phyloP scores from a whole-genome alignment of 495 filamentous ascomycete genomes.

The Parmelia sp. region DNA sequence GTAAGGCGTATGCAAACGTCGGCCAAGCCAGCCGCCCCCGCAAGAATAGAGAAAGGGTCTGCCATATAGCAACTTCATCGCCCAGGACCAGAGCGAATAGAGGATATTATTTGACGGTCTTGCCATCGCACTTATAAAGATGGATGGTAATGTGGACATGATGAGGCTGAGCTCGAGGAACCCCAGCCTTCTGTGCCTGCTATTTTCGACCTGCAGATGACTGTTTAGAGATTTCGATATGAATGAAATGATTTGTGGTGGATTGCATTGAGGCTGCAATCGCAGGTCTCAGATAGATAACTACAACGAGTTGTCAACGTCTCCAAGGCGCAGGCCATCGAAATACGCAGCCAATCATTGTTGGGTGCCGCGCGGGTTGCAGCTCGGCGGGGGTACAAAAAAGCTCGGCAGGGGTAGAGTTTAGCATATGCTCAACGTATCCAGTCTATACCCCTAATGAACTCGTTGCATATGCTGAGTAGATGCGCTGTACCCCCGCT shows the following conservation, averaged over 20 bases:
- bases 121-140: background rate
- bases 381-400: too few relatives aligned
- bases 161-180: background rate
- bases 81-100: background rate
- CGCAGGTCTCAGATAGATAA: background rate
- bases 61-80: constrained; percentile 1
- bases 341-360: too few relatives aligned
- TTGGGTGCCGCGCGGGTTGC: too few relatives aligned
- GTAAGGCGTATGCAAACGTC: constrained; percentile 24
- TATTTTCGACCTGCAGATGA: background rate
- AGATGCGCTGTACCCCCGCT: too few relatives aligned
- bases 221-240: background rate
- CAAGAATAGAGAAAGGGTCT: constrained; percentile 27
- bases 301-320: background rate
- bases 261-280: background rate
- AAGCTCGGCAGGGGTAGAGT: too few relatives aligned
- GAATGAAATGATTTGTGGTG: background rate
- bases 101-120: background rate
- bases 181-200: background rate
- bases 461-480: too few relatives aligned
- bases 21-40: constrained; percentile 19
- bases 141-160: background rate
- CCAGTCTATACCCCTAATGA: too few relatives aligned
- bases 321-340: too few relatives aligned
- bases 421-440: too few relatives aligned